Conservation (phyloP, 371 early-diverging fungal genomes). For the Mucor indicus region DNA sequence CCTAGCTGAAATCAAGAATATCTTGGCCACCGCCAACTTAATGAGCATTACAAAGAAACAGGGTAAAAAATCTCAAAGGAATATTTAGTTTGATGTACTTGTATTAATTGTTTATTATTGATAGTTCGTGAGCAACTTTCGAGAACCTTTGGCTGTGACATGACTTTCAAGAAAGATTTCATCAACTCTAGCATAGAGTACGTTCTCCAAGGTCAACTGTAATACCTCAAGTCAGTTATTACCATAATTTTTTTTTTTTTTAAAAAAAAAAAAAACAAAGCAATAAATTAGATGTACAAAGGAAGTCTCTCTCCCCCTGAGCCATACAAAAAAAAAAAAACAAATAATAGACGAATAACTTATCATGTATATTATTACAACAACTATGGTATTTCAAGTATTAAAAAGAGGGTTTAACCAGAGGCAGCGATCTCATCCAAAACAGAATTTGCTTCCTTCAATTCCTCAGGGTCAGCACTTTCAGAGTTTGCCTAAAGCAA, state of each 20-base stretch:
- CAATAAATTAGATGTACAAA: too few species aligned
- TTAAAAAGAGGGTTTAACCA: too few species aligned
- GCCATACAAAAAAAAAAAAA: too few species aligned
- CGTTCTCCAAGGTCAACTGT: constrained; percentile 44
- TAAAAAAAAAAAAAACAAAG: too few species aligned
- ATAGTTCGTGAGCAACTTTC: constrained; percentile 80
- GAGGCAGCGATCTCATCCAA: constrained; percentile 21
- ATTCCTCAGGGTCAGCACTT: constrained; percentile 37
- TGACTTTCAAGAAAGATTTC: constrained; percentile 78
- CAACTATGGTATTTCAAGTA: too few species aligned
- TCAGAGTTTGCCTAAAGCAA: constrained; percentile 33
- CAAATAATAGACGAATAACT: too few species aligned
- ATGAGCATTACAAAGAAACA: constrained; percentile 78
- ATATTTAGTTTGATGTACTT: not conserved
- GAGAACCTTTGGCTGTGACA: constrained; percentile 73
- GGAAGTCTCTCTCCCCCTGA: too few species aligned
- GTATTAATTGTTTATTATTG: not conserved
- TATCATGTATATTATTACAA: too few species aligned
- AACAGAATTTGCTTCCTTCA: constrained; percentile 38
- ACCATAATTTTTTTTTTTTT: too few species aligned
- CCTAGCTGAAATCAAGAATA: constrained; percentile 69
- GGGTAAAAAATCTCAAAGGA: constrained; percentile 27
- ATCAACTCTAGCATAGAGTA: constrained; percentile 84
- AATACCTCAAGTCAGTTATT: too few species aligned
- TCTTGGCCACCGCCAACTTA: constrained; percentile 74